Conservation (phyloP, 495 filamentous ascomycete genomes). For the Tuber calosporum region DNA sequence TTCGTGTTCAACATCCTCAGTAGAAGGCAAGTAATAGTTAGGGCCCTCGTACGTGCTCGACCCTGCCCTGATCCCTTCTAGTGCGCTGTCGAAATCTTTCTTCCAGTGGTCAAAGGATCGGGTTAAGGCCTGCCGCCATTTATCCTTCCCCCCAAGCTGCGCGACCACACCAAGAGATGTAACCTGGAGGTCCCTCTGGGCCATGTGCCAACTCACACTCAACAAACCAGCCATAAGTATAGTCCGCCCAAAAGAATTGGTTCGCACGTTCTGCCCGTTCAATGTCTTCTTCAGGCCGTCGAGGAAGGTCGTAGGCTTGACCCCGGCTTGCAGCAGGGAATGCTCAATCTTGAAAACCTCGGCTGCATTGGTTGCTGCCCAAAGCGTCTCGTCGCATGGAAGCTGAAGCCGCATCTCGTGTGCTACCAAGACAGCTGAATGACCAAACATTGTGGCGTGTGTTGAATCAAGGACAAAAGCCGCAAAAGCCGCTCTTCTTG, state of each 20-base stretch:
- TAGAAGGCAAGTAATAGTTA: constrained; percentile 37
- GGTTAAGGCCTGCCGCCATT: constrained; percentile 83
- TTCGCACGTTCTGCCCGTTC: constrained; percentile 77
- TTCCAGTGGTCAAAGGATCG: constrained; percentile 94
- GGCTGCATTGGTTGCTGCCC: constrained; percentile 81
- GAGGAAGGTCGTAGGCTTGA: constrained; percentile 80
- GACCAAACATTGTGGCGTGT: constrained; percentile 96
- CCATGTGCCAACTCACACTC: constrained; percentile 96
- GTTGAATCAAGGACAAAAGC: constrained; percentile 94
- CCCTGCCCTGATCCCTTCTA: constrained; percentile 48
- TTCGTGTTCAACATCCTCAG: constrained; percentile 55
- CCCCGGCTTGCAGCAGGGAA: constrained; percentile 70
- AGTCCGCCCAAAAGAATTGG: constrained; percentile 89
- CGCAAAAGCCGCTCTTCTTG: constrained; percentile 81
- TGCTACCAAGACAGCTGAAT: constrained; percentile 93
- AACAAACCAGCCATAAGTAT: constrained; percentile 92
- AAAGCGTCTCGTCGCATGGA: constrained; percentile 87
- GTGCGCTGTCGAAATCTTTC: constrained; percentile 77
- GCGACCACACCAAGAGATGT: constrained; percentile 70
- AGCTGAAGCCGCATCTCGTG: constrained; percentile 89
- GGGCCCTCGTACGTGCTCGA: constrained; percentile 36
- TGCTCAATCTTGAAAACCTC: constrained; percentile 85
- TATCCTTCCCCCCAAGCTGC: constrained; percentile 80
- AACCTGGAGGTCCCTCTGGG: constrained; percentile 90
- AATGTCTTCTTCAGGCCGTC: constrained; percentile 87